These are phyloP conservation scores for Podochytrium sp. DNA, from an alignment of 192 early-diverging fungal species.

Conservation along the genomic window DNA sequence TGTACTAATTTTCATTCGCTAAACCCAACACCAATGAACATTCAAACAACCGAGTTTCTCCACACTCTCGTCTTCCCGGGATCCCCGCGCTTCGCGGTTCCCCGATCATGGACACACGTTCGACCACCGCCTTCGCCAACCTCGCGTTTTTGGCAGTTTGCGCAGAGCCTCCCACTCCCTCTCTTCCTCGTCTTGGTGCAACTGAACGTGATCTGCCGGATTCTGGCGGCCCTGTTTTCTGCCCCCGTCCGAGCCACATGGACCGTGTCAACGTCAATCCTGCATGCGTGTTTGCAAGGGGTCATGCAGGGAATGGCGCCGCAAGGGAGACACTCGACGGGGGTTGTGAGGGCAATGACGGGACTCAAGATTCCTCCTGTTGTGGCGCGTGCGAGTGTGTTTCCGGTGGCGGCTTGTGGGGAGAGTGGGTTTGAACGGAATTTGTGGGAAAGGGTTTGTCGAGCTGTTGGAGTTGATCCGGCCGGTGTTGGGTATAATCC, in stretches of 20 bases:
- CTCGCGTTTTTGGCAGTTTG: conserved; percentile 22
- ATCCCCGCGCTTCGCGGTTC: conserved; percentile 1
- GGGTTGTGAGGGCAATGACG: conserved; percentile 32
- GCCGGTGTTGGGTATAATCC: neutral
- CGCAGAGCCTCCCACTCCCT: conserved; percentile 39
- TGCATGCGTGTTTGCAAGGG: conserved; percentile 14
- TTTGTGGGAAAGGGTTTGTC: neutral
- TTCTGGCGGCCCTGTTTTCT: conserved; percentile 30
- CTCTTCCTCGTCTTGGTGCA: conserved; percentile 31
- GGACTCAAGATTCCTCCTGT: conserved; percentile 29
- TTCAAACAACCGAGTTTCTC: too few species aligned
- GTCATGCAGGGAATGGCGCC: conserved; percentile 33
- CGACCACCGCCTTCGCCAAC: conserved; percentile 33
- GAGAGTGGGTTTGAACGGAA: neutral
- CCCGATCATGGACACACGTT: neutral
- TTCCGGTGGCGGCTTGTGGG: neutral
- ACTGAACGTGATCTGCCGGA: neutral
- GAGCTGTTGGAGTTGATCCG: conserved; percentile 18
- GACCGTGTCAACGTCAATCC: conserved; percentile 26
- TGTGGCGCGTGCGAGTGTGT: conserved; percentile 21
- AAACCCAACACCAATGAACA: too few species aligned
- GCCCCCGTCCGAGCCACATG: conserved; percentile 27
- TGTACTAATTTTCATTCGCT: too few species aligned
- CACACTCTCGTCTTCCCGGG: neutral
- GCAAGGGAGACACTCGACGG: conserved; percentile 44